Conservation (phyloP, 768 basidiomycete species). For the Tricholoma saponaceum region DNA sequence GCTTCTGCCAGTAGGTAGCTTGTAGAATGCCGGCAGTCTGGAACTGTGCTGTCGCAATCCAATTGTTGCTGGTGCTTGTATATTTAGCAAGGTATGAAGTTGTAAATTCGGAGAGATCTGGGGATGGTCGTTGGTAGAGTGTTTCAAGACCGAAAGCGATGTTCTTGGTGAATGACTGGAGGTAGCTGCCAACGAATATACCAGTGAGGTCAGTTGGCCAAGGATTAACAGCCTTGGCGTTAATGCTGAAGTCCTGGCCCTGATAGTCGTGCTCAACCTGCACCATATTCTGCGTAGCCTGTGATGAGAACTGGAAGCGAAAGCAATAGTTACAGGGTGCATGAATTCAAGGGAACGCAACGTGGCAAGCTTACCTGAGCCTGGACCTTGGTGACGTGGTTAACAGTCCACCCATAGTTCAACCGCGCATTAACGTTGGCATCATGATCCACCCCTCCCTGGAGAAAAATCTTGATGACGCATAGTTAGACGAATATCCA, state of each 20-base stretch:
- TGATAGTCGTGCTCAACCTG: slow-evolving; percentile 93
- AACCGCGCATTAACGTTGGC: slow-evolving; percentile 85
- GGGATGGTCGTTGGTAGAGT: slow-evolving; percentile 75
- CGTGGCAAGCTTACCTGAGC: slow-evolving; percentile 61
- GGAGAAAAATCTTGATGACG: slow-evolving; percentile 69
- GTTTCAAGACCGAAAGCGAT: slow-evolving; percentile 86
- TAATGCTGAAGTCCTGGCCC: slow-evolving; percentile 82
- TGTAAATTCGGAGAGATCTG: slow-evolving; percentile 63
- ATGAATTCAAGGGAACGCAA: not conserved
- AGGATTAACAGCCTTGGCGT: slow-evolving; percentile 88
- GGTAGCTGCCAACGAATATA: slow-evolving; percentile 86
- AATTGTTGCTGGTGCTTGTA: slow-evolving; percentile 65
- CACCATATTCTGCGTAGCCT: slow-evolving; percentile 83
- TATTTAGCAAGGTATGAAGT: slow-evolving; percentile 81
- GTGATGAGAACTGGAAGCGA: slow-evolving; percentile 60
- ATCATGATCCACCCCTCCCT: slow-evolving; percentile 92
- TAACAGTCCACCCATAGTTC: slow-evolving; percentile 84
- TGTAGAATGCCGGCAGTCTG: slow-evolving; percentile 81
- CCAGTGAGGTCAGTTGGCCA: slow-evolving; percentile 84
- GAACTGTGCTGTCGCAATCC: slow-evolving; percentile 92
- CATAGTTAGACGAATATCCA: slow-evolving; percentile 12
- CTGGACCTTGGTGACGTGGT: slow-evolving; percentile 80
- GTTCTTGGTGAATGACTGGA: slow-evolving; percentile 90
- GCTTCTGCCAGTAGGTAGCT: slow-evolving; percentile 94
- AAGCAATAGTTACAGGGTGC: slow-evolving; percentile 7